Base-by-base conservation (phyloP, 768 basidiomycete genomes). In the Lepiota subincarnata region DNA sequence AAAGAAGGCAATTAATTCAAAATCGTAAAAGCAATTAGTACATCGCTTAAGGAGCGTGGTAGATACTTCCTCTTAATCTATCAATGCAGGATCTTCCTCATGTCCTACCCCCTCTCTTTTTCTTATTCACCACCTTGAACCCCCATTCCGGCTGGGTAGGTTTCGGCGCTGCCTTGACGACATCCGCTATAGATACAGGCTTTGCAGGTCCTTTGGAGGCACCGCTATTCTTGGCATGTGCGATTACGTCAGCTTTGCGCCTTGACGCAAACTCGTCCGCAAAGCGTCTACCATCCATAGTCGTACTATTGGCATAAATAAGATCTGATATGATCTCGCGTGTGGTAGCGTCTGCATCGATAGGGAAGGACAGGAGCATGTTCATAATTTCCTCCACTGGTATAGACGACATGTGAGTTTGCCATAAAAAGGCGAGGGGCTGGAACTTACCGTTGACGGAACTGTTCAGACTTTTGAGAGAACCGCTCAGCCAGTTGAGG, bases 321-420 rank as follows among this genome's bases (percentile, higher is more conserved):
- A 89, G 78, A 66, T 98, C 97, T 19, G 91, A 89, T 59, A 99
- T 98, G 65, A 97, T 86, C 70, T 99, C 97, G 40, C 83, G 71
- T 0, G 89, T 92, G 13, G 82, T 83, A 60, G 82, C 73, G 61
- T 89, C 90, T 16, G 88, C 90, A 59, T 98, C 94, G 47, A 98
- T 70, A 2, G 96, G 90, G 76, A 99, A 98, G 0, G 89, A 85
- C 20, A 99, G 80, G 19, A 99, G 74, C 92, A 98, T 96, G 42
- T 89, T 86, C 64, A 92, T 86, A 65, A 98, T 94, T 60, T 98
- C 97, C 66, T 98, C 97, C 49, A 96, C 95, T 97, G 51, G 7
- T 42, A 53, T n/a, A 28, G 49, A 39, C 10, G 59, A 13, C 34
- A 40, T 11, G 42, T 58, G 11, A 53, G 46, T 41, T 34, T 12